Base-by-base conservation (phyloP, 148 eudicot genomes). In the Camellia japonica region DNA sequence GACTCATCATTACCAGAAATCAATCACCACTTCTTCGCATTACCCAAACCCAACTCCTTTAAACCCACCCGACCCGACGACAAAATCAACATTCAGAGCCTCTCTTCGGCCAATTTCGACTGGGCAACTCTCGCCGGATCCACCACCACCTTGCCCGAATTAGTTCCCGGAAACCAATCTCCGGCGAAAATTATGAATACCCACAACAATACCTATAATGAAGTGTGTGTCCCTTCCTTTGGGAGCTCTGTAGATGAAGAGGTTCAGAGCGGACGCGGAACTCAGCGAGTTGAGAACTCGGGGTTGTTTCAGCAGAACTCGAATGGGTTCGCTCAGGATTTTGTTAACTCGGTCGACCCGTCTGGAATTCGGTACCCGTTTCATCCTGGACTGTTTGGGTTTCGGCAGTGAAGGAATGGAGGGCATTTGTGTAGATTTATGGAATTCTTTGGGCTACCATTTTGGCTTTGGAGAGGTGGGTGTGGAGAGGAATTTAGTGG, bases 1-100 rank as follows among this genome's bases (percentile, higher is more conserved):
- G 91, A 89, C 38, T 30, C 38, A 23, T 87, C 97, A 5, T 81
- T 89, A 30, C 93, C 97, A 19, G 89, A 87, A n/a, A 88, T 87
- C 14, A 74, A 80, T 38, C 87, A 82, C 77, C 77, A 82, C 49
- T 83, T 83, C n/a, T 79, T 83, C 62, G 56, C 55, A 4, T 54
- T 79, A 10, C 91, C 91, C 0, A 81, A 84, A 52, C 77, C 84
- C 86, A 90, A 85, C 77, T 88, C 92, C 6, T 60, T 79, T 20
- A 86, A 82, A 71, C 61, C 79, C 6, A 19, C n/a, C 2, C 81
- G 83, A 8, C 72, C 67, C 23, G 86, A 86, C 23, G 82, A 84
- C 12, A 89, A 87, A 70, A 38, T 83, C 68, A 75, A 80, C 75
- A 52, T 90, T 3, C 88, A 78, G 78, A 87, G 75, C 19, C 77